These are phyloP conservation scores for Amaranthus hypochondriacus DNA, from an alignment of 148 eudicot species.

Conservation along the genomic window DNA sequence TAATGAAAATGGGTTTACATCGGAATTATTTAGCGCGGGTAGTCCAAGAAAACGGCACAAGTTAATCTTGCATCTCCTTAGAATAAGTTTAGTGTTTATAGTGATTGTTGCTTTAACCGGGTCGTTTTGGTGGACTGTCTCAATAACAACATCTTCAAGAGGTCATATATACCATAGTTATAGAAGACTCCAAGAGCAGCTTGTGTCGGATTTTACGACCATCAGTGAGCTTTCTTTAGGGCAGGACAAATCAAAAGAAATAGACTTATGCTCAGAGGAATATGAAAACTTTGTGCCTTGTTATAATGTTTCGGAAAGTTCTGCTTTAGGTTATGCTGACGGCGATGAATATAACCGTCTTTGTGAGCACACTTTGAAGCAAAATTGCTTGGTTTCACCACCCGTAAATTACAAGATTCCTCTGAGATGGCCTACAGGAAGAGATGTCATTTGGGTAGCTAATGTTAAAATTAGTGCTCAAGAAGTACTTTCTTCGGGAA, in stretches of 20 bases:
- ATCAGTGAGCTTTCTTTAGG: slow-evolving; percentile 81
- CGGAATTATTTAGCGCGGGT: slow-evolving; percentile 45
- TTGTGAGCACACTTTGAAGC: slow-evolving; percentile 41
- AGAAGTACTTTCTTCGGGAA: slow-evolving; percentile 95
- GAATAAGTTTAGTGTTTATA: slow-evolving; percentile 52
- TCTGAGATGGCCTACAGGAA: slow-evolving; percentile 94
- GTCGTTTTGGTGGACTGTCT: slow-evolving; percentile 90
- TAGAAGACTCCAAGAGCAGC: slow-evolving; percentile 80
- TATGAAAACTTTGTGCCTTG: slow-evolving; percentile 83
- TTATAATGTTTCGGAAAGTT: slow-evolving; percentile 67
- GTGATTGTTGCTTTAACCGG: slow-evolving; percentile 64
- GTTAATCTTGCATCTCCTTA: slow-evolving; percentile 52
- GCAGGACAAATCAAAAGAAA: slow-evolving; percentile 58
- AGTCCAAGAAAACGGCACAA: slow-evolving; percentile 56
- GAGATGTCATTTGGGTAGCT: slow-evolving; percentile 92
- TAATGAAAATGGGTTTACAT: slow-evolving; percentile 52
- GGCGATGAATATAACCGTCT: slow-evolving; percentile 65
- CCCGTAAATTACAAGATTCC: slow-evolving; percentile 78
- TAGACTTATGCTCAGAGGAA: slow-evolving; percentile 63
- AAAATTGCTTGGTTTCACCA: slow-evolving; percentile 68
- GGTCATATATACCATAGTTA: slow-evolving; percentile 66
- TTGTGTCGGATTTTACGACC: slow-evolving; percentile 73
- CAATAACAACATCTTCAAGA: slow-evolving; percentile 68
- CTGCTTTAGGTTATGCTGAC: slow-evolving; percentile 49
- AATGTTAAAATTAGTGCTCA: slow-evolving; percentile 94